phyloP scores from a whole-genome alignment of 345 rosid genomes.

The Dovyalis caffra region DNA sequence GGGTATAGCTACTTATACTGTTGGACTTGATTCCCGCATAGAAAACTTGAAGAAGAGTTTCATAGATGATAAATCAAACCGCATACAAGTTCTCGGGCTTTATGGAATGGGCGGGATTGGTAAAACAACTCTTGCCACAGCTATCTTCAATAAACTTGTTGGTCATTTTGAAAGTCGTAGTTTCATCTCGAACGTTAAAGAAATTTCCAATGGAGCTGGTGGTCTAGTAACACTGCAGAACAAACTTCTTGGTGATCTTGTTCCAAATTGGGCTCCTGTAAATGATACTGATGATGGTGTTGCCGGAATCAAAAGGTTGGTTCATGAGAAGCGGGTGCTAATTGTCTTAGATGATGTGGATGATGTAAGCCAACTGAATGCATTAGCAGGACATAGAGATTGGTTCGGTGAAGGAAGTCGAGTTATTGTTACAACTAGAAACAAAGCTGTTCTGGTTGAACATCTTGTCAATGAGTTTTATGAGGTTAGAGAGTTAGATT shows the following conservation, averaged over 20 bases:
- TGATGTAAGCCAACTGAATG: too few species aligned
- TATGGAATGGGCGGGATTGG: conserved; percentile 47
- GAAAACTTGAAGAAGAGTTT: conserved; percentile 19
- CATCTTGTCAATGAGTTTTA: conserved; percentile 26
- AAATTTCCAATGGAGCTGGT: conserved; percentile 15
- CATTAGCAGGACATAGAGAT: too few species aligned
- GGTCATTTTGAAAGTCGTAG: conserved; percentile 22
- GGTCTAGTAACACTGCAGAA: conserved; percentile 45
- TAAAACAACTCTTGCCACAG: too few species aligned
- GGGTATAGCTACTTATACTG: conserved; percentile 36
- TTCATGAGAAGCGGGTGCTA: conserved; percentile 33
- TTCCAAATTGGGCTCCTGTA: background rate
- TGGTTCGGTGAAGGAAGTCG: conserved; percentile 52
- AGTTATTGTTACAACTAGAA: conserved; percentile 63
- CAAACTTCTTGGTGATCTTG: conserved; percentile 29
- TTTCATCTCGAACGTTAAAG: conserved; percentile 37
- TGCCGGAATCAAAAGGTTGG: conserved; percentile 19
- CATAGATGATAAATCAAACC: conserved; percentile 20
- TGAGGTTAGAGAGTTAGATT: conserved; percentile 50
- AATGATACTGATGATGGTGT: conserved; percentile 26
- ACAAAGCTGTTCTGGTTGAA: conserved; percentile 30
- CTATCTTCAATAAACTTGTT: conserved; percentile 32
- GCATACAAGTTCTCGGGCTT: conserved; percentile 28
- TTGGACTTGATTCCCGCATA: conserved; percentile 35
- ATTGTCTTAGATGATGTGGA: too few species aligned